phyloP scores from a whole-genome alignment of 2,329 filamentous ascomycete genomes.

The Blastomyces percursus region DNA sequence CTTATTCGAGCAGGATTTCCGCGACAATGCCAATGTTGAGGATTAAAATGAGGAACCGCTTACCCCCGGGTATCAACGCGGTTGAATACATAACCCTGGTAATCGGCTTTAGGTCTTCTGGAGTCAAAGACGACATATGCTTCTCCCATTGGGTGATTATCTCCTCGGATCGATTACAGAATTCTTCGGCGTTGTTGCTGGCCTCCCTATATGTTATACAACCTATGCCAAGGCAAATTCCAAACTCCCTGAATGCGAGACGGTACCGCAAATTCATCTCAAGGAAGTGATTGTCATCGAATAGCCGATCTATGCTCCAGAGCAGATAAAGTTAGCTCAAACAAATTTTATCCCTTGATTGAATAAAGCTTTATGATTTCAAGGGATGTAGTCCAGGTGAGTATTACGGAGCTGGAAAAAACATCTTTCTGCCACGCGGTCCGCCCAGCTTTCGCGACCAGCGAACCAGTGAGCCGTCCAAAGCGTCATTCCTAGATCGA shows the following conservation, averaged over 20 bases:
- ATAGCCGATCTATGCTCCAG: slow-evolving; percentile 24
- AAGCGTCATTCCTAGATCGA: slow-evolving; percentile 51
- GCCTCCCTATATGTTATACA: slow-evolving; percentile 27
- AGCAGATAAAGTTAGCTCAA: background rate
- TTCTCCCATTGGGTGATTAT: slow-evolving; percentile 32
- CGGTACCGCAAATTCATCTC: slow-evolving; percentile 26
- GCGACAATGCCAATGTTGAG: background rate
- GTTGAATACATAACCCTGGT: slow-evolving; percentile 48
- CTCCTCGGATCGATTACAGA: slow-evolving; percentile 24
- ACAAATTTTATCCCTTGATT: background rate
- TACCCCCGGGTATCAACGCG: slow-evolving; percentile 45
- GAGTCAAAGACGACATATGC: slow-evolving; percentile 25
- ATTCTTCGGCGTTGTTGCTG: slow-evolving; percentile 25
- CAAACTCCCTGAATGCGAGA: slow-evolving; percentile 47
- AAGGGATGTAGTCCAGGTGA: slow-evolving; percentile 4
- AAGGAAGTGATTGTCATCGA: slow-evolving; percentile 28
- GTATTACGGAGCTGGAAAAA: slow-evolving; percentile 29
- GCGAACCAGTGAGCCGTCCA: slow-evolving; percentile 46
- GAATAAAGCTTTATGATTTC: background rate
- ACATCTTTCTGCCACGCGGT: slow-evolving; percentile 26
- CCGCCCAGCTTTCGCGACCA: slow-evolving; percentile 40
- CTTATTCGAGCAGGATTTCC: background rate
- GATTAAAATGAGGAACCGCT: slow-evolving; percentile 19
- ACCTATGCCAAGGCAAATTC: slow-evolving; percentile 40
- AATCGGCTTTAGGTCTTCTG: slow-evolving; percentile 42